phyloP scores from a whole-genome alignment of 768 basidiomycete genomes.

The Tulasnella sp. region DNA sequence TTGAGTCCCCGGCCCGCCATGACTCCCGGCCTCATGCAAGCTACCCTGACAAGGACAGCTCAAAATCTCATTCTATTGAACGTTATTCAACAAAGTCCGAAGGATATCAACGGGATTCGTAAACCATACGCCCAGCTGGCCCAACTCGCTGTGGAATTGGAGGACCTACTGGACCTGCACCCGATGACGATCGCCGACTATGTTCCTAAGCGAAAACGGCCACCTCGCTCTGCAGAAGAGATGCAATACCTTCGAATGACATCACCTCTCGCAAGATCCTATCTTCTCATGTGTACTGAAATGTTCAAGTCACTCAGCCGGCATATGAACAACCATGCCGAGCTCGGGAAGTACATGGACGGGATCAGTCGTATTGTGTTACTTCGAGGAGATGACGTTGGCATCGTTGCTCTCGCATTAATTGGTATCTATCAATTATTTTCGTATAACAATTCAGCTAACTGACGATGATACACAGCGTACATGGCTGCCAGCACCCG shows the following conservation, averaged over 20 bases:
- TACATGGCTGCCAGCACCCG: constrained; percentile 69
- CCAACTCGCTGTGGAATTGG: constrained; percentile 39
- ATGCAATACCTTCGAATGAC: constrained; percentile 41
- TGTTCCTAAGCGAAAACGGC: constrained; percentile 34
- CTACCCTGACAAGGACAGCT: constrained; percentile 53
- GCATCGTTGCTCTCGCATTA: constrained; percentile 65
- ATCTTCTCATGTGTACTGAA: constrained; percentile 59
- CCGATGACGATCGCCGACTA: constrained; percentile 42
- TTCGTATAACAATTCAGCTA: not conserved
- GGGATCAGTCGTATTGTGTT: constrained; percentile 63
- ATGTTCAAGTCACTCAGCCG: constrained; percentile 65
- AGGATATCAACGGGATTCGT: constrained; percentile 59
- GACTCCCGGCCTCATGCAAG: not conserved
- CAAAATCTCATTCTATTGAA: constrained; percentile 62
- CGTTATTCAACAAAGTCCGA: constrained; percentile 56
- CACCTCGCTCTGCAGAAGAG: constrained; percentile 10
- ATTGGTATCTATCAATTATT: constrained; percentile 45
- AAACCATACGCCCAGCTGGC: constrained; percentile 57
- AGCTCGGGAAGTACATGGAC: constrained; percentile 58
- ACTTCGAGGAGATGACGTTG: constrained; percentile 61
- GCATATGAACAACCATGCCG: constrained; percentile 60
- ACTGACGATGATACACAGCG: constrained; percentile 34
- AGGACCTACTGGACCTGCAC: not conserved
- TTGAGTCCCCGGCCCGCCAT: not conserved
- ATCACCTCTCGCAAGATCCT: constrained; percentile 55